Evolutionary conservation across 768 basidiomycete species (phyloP).

Genomic region (Stropharia rugosoannulata): DNA sequence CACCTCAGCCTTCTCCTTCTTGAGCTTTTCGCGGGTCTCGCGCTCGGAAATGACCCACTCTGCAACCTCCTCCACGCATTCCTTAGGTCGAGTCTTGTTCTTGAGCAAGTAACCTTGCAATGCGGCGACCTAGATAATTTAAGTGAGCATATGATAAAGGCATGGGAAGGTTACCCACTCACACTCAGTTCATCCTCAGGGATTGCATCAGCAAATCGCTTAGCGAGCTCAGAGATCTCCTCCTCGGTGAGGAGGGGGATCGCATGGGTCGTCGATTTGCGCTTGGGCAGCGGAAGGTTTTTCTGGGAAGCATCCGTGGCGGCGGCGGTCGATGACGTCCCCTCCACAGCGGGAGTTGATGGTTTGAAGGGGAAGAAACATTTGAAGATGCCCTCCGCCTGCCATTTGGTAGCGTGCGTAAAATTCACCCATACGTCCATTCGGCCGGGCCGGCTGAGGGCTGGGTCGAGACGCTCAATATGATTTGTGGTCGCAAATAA

Average conservation of each 20-base stretch:
- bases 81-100: conserved; percentile 87
- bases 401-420: conserved; percentile 89
- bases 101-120: conserved; percentile 86
- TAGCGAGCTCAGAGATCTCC: conserved; percentile 77
- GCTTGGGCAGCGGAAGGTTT: conserved; percentile 67
- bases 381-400: conserved; percentile 91
- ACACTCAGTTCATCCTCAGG: conserved; percentile 89
- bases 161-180: conserved; percentile 22
- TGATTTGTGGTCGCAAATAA: conserved; percentile 94
- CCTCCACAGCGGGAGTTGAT: conserved; percentile 21
- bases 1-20: conserved; percentile 73
- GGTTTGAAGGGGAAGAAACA: conserved; percentile 85
- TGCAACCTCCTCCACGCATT: conserved; percentile 77
- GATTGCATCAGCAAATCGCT: conserved; percentile 78
- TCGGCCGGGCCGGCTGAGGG: conserved; percentile 83
- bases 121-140: conserved; percentile 60
- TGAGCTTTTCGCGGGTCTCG: conserved; percentile 79
- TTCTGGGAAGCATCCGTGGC: conserved; percentile 58
- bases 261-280: conserved; percentile 54
- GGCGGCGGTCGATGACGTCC: conserved; percentile 19
- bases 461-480: conserved; percentile 89
- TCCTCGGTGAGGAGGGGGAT: conserved; percentile 72
- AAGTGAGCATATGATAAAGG: background rate
- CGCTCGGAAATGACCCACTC: conserved; percentile 82
- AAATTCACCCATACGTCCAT: conserved; percentile 95